phyloP scores from a whole-genome alignment of 73 alveolate genomes.

The Paramecium tetraurelia region DNA sequence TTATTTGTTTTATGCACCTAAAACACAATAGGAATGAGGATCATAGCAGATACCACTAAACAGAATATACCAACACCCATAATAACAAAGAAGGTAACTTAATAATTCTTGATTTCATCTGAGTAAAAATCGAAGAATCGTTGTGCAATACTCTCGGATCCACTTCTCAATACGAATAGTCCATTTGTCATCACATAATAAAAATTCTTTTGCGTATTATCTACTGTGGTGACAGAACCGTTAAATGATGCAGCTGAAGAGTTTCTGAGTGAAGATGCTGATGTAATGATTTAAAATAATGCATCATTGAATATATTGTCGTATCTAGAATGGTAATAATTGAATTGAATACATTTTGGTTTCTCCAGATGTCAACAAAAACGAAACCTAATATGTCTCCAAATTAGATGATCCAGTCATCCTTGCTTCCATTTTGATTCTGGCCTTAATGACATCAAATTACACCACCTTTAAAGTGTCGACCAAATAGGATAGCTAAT shows the following conservation, averaged over 20 bases:
- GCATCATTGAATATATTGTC: conserved; percentile 34
- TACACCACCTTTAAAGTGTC: background rate
- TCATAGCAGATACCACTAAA: conserved; percentile 44
- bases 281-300: conserved; percentile 14
- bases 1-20: conserved; percentile 58
- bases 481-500: background rate
- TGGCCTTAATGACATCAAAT: conserved; percentile 43
- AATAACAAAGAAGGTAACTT: conserved; percentile 29
- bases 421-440: conserved; percentile 37
- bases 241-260: background rate
- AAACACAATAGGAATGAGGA: conserved; percentile 57
- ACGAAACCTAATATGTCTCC: background rate
- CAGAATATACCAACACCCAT: conserved; percentile 59
- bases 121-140: conserved; percentile 45
- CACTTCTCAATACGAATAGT: conserved; percentile 42
- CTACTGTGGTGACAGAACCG: background rate
- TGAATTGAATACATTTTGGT: background rate
- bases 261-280: conserved; percentile 35
- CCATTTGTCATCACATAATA: conserved; percentile 53
- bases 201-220: conserved; percentile 30
- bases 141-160: conserved; percentile 45
- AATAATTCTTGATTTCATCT: conserved; percentile 13
- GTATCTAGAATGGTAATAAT: background rate
- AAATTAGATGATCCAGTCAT: background rate
- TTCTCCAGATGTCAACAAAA: conserved; percentile 5